phyloP scores from a whole-genome alignment of 2,329 filamentous ascomycete species.

The Xylariaceae sp. region DNA sequence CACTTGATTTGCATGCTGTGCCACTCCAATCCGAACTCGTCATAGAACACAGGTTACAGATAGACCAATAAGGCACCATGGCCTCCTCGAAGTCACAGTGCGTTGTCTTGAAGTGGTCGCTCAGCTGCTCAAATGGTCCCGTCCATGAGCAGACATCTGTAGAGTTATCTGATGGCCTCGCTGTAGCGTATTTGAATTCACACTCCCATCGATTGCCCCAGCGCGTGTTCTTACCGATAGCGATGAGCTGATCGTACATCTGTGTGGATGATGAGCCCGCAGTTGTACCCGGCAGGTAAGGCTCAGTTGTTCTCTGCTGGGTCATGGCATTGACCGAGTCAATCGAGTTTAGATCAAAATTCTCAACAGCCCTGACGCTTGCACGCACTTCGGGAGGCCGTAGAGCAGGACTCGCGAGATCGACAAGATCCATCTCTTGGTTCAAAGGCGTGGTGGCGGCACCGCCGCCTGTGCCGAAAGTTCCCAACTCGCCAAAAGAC shows the following conservation, averaged over 20 bases:
- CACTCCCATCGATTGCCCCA: conserved; percentile 22
- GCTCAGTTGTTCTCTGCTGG: conserved; percentile 9
- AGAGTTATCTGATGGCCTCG: conserved; percentile 12
- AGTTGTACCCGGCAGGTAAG: conserved; percentile 13
- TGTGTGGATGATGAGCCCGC: conserved; percentile 3
- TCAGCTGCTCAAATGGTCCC: conserved; percentile 19
- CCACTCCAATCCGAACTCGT: conserved; percentile 7
- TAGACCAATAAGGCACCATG: conserved; percentile 11
- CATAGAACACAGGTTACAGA: conserved; percentile 17
- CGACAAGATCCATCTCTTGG: conserved; percentile 11
- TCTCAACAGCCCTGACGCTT: conserved; percentile 13
- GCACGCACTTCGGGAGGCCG: conserved; percentile 8
- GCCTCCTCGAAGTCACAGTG: conserved; percentile 20
- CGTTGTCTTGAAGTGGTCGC: conserved; percentile 15
- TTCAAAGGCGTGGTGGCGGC: conserved; percentile 11
- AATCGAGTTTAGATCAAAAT: conserved; percentile 15
- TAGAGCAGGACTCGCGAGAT: conserved; percentile 7
- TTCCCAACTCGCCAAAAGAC: conserved; percentile 12
- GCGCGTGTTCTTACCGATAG: conserved; percentile 18
- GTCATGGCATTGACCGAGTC: conserved; percentile 16
- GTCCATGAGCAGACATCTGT: conserved; percentile 22
- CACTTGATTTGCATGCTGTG: conserved; percentile 9
- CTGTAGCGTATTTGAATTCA: conserved; percentile 14
- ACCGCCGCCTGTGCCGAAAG: conserved; percentile 21
- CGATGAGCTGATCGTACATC: conserved; percentile 3